Percentiles rank a stretch among this genome's conserved stretches.
phyloP scores from a whole-genome alignment of 108 stramenopile genomes.

The Fistulifera pelliculosa region DNA sequence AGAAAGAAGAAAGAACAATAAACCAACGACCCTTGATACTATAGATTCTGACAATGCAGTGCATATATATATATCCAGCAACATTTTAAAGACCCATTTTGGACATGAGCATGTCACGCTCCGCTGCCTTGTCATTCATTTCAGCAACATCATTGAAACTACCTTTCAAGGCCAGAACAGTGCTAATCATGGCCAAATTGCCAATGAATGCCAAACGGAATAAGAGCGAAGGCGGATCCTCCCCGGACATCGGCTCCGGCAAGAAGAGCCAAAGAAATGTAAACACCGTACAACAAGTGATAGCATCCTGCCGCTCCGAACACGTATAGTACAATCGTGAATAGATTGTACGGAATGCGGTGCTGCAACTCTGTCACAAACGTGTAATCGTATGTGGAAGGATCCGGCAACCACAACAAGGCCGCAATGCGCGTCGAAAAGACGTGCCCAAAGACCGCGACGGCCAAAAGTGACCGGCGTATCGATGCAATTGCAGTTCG shows the following conservation, averaged over 20 bases:
- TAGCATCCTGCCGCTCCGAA: neutral
- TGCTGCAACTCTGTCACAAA: neutral
- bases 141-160: neutral
- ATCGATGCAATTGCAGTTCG: constrained; percentile 1
- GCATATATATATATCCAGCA: no score
- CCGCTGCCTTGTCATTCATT: no score
- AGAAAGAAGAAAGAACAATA: no score
- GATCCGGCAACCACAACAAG: neutral
- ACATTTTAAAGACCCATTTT: no score
- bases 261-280: neutral
- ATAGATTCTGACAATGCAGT: no score
- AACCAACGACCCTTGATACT: no score
- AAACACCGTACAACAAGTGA: neutral
- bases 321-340: neutral
- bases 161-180: neutral
- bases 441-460: neutral
- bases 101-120: no score
- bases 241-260: neutral
- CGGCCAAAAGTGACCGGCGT: constrained; percentile 1
- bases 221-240: neutral
- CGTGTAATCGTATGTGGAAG: neutral
- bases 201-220: neutral
- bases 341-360: neutral
- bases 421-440: neutral
- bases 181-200: neutral